Conservation (phyloP, 2,329 filamentous ascomycete species). For the Alternaria tenuissima region DNA sequence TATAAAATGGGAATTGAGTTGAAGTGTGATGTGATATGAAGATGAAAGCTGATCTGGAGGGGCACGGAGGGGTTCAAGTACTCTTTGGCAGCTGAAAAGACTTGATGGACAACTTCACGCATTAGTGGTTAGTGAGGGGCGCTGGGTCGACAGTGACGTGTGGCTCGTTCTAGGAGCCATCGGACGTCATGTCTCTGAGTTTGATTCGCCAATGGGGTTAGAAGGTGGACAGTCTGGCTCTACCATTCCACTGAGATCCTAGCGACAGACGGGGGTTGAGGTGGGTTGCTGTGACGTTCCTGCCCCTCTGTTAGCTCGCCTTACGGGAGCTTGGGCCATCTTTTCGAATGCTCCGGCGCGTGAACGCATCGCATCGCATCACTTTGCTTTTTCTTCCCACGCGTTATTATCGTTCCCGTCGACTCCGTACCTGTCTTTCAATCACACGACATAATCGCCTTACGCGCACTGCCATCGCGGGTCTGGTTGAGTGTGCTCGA, state of each 20-base stretch:
- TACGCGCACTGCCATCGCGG: not conserved
- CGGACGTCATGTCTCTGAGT: constrained; percentile 28
- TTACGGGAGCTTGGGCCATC: constrained; percentile 22
- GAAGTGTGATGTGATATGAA: constrained; percentile 21
- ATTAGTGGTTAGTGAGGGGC: constrained; percentile 42
- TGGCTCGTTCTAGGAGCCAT: constrained; percentile 21
- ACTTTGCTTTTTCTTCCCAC: constrained; percentile 1
- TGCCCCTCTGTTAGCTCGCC: constrained; percentile 18
- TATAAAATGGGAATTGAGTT: constrained; percentile 8
- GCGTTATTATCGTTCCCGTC: not conserved
- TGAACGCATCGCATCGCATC: not conserved
- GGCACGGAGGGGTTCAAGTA: constrained; percentile 47
- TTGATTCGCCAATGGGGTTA: constrained; percentile 31
- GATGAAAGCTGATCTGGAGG: constrained; percentile 20
- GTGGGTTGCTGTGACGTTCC: constrained; percentile 27
- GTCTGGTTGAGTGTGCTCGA: not conserved
- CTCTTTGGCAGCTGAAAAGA: constrained; percentile 26
- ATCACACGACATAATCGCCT: not conserved
- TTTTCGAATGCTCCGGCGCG: constrained; percentile 11
- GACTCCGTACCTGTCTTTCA: not conserved
- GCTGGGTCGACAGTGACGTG: constrained; percentile 39
- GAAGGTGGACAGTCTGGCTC: constrained; percentile 32
- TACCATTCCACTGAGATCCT: constrained; percentile 25
- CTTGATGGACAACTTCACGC: constrained; percentile 30
- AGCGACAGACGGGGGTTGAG: constrained; percentile 27